Conservation (phyloP, 2,329 filamentous ascomycete genomes). For the Paraconiothyrium sp. region DNA sequence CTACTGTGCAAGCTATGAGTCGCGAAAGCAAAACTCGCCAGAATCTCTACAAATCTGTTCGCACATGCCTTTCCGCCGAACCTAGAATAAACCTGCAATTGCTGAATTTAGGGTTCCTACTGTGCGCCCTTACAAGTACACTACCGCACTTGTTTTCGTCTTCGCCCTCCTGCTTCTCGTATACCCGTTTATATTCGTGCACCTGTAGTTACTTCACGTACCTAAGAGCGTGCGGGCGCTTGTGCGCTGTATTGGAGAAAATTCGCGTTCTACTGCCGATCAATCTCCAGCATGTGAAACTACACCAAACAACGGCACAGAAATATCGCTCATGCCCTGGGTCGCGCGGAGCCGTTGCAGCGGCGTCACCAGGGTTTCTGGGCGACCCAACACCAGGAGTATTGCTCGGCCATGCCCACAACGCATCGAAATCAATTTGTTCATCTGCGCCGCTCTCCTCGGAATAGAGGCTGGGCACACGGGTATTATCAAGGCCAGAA, state of each 20-base stretch:
- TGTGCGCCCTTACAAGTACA: not conserved
- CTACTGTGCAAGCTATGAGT: not conserved
- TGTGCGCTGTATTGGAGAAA: not conserved
- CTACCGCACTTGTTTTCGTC: not conserved
- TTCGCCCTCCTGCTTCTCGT: not conserved
- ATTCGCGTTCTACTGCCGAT: not conserved
- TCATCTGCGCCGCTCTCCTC: slow-evolving; percentile 50
- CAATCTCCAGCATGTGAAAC: slow-evolving; percentile 21
- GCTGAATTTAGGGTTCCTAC: not conserved
- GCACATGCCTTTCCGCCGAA: not conserved
- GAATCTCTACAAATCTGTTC: not conserved
- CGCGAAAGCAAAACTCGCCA: not conserved
- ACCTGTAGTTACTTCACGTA: not conserved
- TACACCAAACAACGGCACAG: slow-evolving; percentile 49
- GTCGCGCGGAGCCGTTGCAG: slow-evolving; percentile 21
- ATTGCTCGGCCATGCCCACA: slow-evolving; percentile 53
- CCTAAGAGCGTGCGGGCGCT: not conserved
- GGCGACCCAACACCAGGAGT: slow-evolving; percentile 46
- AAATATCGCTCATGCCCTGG: slow-evolving; percentile 40
- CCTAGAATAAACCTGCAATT: not conserved
- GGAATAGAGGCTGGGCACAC: slow-evolving; percentile 42
- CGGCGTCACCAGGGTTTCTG: slow-evolving; percentile 20
- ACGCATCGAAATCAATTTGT: slow-evolving; percentile 53
- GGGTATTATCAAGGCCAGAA: slow-evolving; percentile 45
- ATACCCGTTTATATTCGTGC: not conserved